Conservation (phyloP, 2,329 filamentous ascomycete species). For the Aspergillus uvarum region DNA sequence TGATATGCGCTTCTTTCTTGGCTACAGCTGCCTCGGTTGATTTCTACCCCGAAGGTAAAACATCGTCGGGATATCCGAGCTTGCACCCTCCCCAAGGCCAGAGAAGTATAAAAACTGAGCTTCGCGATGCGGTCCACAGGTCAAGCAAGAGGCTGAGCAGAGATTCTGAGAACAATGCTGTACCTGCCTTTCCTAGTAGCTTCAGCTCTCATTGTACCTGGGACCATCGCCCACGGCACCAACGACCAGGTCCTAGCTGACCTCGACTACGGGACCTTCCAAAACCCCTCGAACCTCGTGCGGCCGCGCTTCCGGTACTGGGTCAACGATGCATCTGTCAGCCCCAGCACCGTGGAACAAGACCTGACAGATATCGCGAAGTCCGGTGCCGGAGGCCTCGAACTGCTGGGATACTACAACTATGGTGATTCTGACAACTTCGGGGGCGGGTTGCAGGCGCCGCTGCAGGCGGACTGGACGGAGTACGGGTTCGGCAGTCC, state of each 20-base stretch:
- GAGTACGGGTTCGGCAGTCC: not conserved
- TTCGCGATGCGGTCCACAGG: too few species aligned
- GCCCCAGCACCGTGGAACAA: not conserved
- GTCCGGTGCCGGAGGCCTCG: not conserved
- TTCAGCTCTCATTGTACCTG: not conserved
- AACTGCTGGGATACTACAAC: not conserved
- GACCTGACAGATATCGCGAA: not conserved
- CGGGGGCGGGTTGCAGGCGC: not conserved
- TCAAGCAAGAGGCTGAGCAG: too few species aligned
- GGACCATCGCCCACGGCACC: not conserved
- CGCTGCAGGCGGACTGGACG: constrained; percentile 3
- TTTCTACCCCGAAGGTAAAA: too few species aligned
- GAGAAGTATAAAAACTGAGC: too few species aligned
- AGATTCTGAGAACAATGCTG: too few species aligned
- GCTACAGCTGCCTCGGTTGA: too few species aligned
- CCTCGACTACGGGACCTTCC: not conserved
- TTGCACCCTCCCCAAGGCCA: too few species aligned
- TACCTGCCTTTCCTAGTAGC: too few species aligned
- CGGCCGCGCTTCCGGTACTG: constrained; percentile 2
- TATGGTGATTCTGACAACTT: not conserved
- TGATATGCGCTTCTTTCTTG: too few species aligned
- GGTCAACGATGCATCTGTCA: not conserved
- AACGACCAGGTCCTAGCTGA: not conserved
- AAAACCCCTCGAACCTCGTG: not conserved
- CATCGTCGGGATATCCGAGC: too few species aligned